These are phyloP conservation scores for Thraustotheca clavata DNA, from an alignment of 352 stramenopile genomes.

Conservation along the genomic window DNA sequence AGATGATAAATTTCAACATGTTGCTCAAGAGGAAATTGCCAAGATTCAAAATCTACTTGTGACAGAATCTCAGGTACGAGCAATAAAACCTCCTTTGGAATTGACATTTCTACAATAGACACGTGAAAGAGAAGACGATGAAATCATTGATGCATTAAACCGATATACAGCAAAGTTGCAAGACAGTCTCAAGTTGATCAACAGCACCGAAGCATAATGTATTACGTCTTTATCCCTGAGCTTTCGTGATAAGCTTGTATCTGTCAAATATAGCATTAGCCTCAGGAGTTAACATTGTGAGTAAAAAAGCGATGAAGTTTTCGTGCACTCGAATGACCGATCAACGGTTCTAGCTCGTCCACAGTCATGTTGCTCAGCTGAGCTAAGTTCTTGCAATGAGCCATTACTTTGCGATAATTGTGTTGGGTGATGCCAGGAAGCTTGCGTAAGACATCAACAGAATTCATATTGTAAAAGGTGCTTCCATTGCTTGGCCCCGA, in stretches of 20 bases:
- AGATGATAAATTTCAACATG: conserved; percentile 63
- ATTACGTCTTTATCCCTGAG: no score
- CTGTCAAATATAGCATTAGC: no score
- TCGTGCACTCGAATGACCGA: conserved; percentile 66
- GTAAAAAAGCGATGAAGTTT: conserved; percentile 81
- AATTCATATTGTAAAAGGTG: conserved; percentile 83
- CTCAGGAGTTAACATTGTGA: conserved; percentile 34
- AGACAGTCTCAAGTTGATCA: conserved; percentile 89
- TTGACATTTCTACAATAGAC: conserved; percentile 30
- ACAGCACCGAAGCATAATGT: conserved; percentile 56
- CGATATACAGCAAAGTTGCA: conserved; percentile 90
- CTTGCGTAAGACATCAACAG: conserved; percentile 91
- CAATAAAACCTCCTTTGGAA: background rate
- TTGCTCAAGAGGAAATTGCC: conserved; percentile 60
- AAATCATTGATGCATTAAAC: conserved; percentile 91
- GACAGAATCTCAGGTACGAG: conserved; percentile 46
- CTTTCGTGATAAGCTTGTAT: no score
- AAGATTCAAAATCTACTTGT: conserved; percentile 74
- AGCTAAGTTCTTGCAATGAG: conserved; percentile 56
- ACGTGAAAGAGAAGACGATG: conserved; percentile 85
- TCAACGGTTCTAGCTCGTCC: conserved; percentile 47
- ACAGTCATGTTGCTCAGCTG: conserved; percentile 62
- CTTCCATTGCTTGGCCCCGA: conserved; percentile 20
- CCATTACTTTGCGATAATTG: conserved; percentile 82
- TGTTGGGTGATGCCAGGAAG: conserved; percentile 94